Conservation (phyloP, 129 eudicot species). For the sunflower (Helianthus annuus) region DNA sequence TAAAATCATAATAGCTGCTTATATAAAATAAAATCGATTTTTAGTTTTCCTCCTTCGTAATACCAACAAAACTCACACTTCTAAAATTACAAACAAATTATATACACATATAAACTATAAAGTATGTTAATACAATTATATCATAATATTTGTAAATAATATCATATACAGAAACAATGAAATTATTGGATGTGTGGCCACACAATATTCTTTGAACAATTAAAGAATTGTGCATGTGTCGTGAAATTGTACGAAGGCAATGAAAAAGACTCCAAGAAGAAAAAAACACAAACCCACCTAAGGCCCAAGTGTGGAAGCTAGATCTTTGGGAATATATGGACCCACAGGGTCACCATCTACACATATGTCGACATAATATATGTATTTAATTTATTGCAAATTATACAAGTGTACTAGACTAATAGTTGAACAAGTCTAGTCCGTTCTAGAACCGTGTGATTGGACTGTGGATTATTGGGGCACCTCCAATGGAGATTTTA, state of each 20-base stretch:
- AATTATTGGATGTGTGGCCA: neutral
- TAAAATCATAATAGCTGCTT: neutral
- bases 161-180: neutral
- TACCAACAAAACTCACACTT: neutral
- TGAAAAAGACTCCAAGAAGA: slow-evolving; percentile 16
- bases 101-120: neutral
- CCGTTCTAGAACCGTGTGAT: neutral
- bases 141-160: too few species aligned
- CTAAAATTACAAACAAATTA: neutral
- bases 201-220: neutral
- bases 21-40: too few species aligned
- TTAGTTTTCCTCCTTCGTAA: neutral
- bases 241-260: neutral
- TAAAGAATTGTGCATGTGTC: neutral
- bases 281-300: slow-evolving; percentile 12
- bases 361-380: neutral
- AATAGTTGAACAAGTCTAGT: neutral
- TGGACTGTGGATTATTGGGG: too few species aligned
- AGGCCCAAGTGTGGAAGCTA: slow-evolving; percentile 7
- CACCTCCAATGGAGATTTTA: too few species aligned
- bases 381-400: neutral
- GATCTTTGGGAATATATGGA: slow-evolving; percentile 8
- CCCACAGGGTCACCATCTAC: neutral
- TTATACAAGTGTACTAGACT: neutral
- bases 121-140: neutral